Evolutionary conservation across 441 rosid genomes (phyloP).

Genomic region (Melastoma candidum): DNA sequence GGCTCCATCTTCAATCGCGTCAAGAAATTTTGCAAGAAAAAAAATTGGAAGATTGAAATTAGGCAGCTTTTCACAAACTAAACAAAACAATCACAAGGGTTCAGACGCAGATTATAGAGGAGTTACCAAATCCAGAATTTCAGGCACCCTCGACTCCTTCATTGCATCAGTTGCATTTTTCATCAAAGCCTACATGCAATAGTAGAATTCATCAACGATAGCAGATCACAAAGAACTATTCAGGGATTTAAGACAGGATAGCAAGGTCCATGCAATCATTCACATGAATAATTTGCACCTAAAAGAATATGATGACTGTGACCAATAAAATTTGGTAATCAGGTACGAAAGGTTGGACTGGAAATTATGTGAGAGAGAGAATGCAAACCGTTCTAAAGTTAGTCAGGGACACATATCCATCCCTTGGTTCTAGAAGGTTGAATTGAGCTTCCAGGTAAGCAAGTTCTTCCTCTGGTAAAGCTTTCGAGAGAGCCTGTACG

Average conservation of each 20-base stretch:
- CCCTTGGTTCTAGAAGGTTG: constrained; percentile 63
- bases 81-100: not conserved
- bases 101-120: constrained; percentile 1
- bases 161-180: constrained; percentile 68
- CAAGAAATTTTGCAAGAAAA: not conserved
- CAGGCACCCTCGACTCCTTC: constrained; percentile 79
- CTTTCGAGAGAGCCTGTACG: constrained; percentile 73
- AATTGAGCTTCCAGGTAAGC: constrained; percentile 79
- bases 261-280: no score
- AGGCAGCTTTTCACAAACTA: not conserved
- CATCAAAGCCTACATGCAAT: constrained; percentile 47
- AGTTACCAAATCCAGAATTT: constrained; percentile 47
- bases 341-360: not conserved
- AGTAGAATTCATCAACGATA: no score
- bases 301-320: no score
- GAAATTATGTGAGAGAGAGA: constrained; percentile 8
- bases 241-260: no score
- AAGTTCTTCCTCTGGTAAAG: constrained; percentile 69
- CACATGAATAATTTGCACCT: no score
- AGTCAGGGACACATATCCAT: constrained; percentile 67
- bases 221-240: no score
- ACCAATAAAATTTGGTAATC: no score
- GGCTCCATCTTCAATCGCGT: constrained; percentile 54
- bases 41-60: constrained; percentile 2
- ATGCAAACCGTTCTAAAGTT: constrained; percentile 63